Evolutionary conservation across 352 stramenopile species (phyloP).

Genomic region (Thalassiosira mediterranea): DNA sequence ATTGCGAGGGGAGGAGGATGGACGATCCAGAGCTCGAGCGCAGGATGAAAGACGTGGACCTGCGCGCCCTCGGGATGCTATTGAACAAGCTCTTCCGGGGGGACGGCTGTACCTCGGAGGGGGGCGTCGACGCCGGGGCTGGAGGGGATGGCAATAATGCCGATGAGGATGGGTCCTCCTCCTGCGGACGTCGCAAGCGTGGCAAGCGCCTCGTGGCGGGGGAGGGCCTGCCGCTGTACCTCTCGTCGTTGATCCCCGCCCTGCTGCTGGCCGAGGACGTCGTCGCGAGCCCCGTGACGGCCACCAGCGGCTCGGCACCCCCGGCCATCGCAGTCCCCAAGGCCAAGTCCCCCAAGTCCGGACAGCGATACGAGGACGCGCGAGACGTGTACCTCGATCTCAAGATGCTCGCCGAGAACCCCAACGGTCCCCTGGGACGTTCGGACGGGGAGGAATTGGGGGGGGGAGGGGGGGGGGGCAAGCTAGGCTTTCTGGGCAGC

Average conservation of each 20-base stretch:
- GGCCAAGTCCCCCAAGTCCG: no score
- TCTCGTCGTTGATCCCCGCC: constrained; percentile 11
- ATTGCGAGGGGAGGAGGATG: neutral
- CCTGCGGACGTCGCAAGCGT: no score
- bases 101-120: neutral
- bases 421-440: no score
- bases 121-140: neutral
- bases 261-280: constrained; percentile 1
- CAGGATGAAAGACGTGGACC: constrained; percentile 1
- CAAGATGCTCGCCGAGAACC: constrained; percentile 4
- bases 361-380: neutral
- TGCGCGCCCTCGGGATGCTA: constrained; percentile 2
- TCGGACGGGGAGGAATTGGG: no score
- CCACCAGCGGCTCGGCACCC: no score
- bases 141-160: neutral
- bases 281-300: no score
- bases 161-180: neutral
- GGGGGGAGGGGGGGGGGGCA: no score
- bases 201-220: neutral
- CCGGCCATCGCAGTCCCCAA: no score
- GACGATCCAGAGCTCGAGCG: neutral
- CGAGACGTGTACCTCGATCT: constrained; percentile 24
- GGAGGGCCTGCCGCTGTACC: constrained; percentile 16
- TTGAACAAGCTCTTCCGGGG: constrained; percentile 15
- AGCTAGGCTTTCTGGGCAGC: no score